Evolutionary conservation across 2,329 filamentous ascomycete species (phyloP), one percentile per base, ranked within the genome.

Genomic region (Cercospora sp.): DNA sequence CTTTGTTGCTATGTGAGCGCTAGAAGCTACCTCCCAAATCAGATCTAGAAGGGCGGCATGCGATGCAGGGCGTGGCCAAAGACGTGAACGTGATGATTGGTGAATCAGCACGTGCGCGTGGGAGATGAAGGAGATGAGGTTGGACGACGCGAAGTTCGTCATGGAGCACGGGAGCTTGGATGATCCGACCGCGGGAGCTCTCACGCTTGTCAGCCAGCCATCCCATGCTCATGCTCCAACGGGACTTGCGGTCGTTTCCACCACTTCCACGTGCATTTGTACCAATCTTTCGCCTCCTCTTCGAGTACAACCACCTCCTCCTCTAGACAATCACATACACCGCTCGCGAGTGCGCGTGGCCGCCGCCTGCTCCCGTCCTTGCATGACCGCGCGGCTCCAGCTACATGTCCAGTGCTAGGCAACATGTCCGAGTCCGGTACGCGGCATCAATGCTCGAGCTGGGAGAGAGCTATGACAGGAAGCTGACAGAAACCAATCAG

Each of bases 341-440:
- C 30, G 2, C 18, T 21, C 16, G 28, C 57, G 45, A 30, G 9
- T 18, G 57, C 28, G 45, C 57, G n/a, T 30, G 30, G 24, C 28
- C 57, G 21, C 51, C 34, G 37, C 24, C 37, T 43, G 13, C 32
- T 43, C 21, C 34, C 18, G 18, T 21, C n/a, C 34, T 65, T 65
- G 53, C 49, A 64, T 58, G 61, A 57, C 30, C 34, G 62, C 62
- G 61, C 45, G 18, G 28, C 45, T 12, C 24, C 18, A 63, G 26
- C 28, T 30, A 37, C 30, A 72, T 67, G 66, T 60, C 64, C 57
- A 63, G 67, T 34, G 34, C 66, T 24, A 65, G 67, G 61, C 72
- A 70, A 26, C 68, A 74, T 74, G 72, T 69, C 72, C 66, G 72
- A 74, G 60, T 69, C 69, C 57, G 69, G 69, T 72, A 71, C 12